Evolutionary conservation across 352 stramenopile species (phyloP).

Genomic region (Pythium vanterpoolii): DNA sequence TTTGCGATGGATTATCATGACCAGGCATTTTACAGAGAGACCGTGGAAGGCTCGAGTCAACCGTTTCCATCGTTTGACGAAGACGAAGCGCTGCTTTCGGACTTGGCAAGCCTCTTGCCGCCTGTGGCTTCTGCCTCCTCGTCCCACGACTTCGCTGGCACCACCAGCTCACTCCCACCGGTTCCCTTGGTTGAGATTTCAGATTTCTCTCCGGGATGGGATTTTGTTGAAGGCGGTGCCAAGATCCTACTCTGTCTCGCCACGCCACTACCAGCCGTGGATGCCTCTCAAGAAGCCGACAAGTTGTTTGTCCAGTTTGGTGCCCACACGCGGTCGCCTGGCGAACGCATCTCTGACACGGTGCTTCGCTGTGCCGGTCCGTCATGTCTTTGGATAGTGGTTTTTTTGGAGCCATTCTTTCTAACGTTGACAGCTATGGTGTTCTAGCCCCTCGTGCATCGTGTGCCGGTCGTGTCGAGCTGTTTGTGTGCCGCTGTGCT

Average conservation of each 20-base stretch:
- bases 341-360: conserved; percentile 65
- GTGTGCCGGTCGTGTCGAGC: conserved; percentile 41
- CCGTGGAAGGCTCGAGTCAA: not conserved
- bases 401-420: not conserved
- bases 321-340: conserved; percentile 28
- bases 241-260: conserved; percentile 83
- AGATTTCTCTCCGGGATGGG: conserved; percentile 85
- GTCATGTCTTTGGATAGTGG: conserved; percentile 5
- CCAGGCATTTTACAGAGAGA: not conserved
- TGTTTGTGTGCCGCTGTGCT: conserved; percentile 52
- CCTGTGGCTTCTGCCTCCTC: conserved; percentile 1
- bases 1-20: conserved; percentile 45
- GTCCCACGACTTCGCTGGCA: not conserved
- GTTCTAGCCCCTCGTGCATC: conserved; percentile 41
- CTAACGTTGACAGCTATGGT: not conserved
- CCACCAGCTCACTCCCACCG: not conserved
- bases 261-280: conserved; percentile 29
- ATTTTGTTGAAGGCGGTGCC: conserved; percentile 66
- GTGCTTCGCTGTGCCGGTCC: conserved; percentile 75
- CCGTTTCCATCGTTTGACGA: conserved; percentile 22
- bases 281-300: conserved; percentile 8
- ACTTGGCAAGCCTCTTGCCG: conserved; percentile 13
- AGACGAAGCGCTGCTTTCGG: conserved; percentile 28
- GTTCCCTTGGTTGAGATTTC: conserved; percentile 45
- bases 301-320: conserved; percentile 79